Evolutionary conservation across 1,284 basidiomycete species (phyloP).

Genomic region (Trichosporon sp.): DNA sequence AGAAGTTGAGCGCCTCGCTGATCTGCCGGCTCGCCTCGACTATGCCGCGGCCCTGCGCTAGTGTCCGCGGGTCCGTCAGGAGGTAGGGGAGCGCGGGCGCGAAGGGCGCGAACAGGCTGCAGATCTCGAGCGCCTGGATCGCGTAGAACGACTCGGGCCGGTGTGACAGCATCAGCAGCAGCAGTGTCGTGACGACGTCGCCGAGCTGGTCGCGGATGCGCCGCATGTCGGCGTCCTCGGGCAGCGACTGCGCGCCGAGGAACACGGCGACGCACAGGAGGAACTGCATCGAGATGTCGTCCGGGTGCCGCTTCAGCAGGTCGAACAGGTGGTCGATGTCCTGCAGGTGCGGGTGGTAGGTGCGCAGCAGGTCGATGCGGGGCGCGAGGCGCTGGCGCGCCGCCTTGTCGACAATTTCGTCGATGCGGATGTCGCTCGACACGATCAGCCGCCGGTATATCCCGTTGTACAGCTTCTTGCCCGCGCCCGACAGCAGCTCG

Average conservation of each 20-base stretch:
- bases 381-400: slow-evolving; percentile 26
- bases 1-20: slow-evolving; percentile 23
- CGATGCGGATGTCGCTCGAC: slow-evolving; percentile 31
- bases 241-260: slow-evolving; percentile 29
- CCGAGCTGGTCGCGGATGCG: slow-evolving; percentile 13
- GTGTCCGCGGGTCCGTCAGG: slow-evolving; percentile 23
- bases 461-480: slow-evolving; percentile 23
- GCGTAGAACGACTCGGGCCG: slow-evolving; percentile 31
- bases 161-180: slow-evolving; percentile 30
- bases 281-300: slow-evolving; percentile 21
- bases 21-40: slow-evolving; percentile 20
- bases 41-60: slow-evolving; percentile 35
- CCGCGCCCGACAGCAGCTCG: slow-evolving; percentile 38
- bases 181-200: slow-evolving; percentile 19
- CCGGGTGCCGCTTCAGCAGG: slow-evolving; percentile 7
- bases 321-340: slow-evolving; percentile 26
- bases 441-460: slow-evolving; percentile 16
- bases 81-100: slow-evolving; percentile 36
- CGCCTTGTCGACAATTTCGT: slow-evolving; percentile 22
- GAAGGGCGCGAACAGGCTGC: slow-evolving; percentile 35
- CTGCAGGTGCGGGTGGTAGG: slow-evolving; percentile 42
- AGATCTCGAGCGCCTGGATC: slow-evolving; percentile 37
- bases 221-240: slow-evolving; percentile 21
- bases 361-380: slow-evolving; percentile 34
- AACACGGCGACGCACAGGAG: slow-evolving; percentile 31